Percentiles rank a stretch among this genome's conserved stretches.
Evolutionary conservation across 495 filamentous ascomycete genomes (phyloP).

Genomic region (Jackrogersella multiformis): DNA sequence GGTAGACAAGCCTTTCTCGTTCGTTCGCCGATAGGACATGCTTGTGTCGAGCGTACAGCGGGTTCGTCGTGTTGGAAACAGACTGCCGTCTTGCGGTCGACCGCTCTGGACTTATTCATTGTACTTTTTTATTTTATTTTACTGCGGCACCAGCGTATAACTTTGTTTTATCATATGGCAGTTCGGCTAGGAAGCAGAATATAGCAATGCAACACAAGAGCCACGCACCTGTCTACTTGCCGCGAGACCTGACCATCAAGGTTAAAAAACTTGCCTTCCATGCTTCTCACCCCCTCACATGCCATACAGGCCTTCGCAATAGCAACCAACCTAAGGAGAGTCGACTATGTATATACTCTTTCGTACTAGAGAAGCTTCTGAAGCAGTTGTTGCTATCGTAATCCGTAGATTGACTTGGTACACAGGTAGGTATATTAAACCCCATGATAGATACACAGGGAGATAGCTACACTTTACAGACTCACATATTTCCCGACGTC

Average conservation of each 20-base stretch:
- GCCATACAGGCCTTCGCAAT: background rate
- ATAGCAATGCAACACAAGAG: background rate
- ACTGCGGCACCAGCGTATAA: conserved; percentile 1
- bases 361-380: background rate
- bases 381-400: background rate
- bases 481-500: background rate
- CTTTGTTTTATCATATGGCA: background rate
- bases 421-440: background rate
- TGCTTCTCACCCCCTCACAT: background rate
- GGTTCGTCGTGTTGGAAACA: background rate
- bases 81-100: background rate
- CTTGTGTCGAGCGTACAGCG: background rate
- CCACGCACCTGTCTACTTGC: background rate
- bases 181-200: background rate
- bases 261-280: conserved; percentile 3
- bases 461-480: background rate
- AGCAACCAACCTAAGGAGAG: background rate
- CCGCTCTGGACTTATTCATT: background rate
- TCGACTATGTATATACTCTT: background rate
- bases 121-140: background rate
- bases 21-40: background rate
- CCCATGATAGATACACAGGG: background rate
- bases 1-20: background rate
- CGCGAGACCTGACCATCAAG: conserved; percentile 29
- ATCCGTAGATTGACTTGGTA: background rate